These are phyloP conservation scores for Opeltia flavorubescens DNA, from an alignment of 495 filamentous ascomycete species.

Conservation along the genomic window DNA sequence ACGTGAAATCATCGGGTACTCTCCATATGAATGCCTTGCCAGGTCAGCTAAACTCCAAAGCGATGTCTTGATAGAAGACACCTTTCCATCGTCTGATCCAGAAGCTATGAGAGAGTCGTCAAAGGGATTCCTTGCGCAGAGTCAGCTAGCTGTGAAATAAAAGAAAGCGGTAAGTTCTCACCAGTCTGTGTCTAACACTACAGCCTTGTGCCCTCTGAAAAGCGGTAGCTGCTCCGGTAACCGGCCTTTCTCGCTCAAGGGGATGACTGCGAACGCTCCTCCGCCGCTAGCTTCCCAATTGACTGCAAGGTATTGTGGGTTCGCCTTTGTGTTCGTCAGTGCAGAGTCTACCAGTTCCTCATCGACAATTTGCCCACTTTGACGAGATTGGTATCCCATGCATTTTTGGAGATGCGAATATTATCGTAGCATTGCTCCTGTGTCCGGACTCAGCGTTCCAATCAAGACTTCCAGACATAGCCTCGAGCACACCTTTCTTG, in stretches of 20 bases:
- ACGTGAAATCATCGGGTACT: constrained; percentile 76
- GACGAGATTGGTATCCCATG: constrained; percentile 96
- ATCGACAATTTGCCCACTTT: constrained; percentile 57
- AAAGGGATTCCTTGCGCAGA: constrained; percentile 64
- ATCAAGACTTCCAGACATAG: constrained; percentile 6
- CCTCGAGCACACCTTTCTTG: constrained; percentile 56
- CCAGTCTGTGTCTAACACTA: constrained; percentile 97
- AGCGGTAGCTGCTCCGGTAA: constrained; percentile 85
- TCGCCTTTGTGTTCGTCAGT: constrained; percentile 42
- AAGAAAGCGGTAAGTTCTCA: constrained; percentile 26
- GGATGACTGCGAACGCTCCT: constrained; percentile 94
- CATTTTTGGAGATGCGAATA: constrained; percentile 84
- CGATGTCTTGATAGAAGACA: constrained; percentile 15
- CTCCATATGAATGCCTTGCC: constrained; percentile 75
- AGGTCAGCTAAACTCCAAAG: constrained; percentile 10
- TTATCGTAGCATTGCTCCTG: constrained; percentile 95
- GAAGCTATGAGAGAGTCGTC: constrained; percentile 87
- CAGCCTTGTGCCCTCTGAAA: constrained; percentile 89
- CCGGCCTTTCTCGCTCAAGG: constrained; percentile 73
- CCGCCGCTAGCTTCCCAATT: constrained; percentile 98
- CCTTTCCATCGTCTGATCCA: constrained; percentile 90
- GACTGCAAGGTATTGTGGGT: constrained; percentile 88
- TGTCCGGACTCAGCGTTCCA: constrained; percentile 8
- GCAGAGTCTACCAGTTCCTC: too few species aligned
- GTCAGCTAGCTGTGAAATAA: background rate